phyloP scores from a whole-genome alignment of 805 yeast species.

The Myxozyma sirexii region DNA sequence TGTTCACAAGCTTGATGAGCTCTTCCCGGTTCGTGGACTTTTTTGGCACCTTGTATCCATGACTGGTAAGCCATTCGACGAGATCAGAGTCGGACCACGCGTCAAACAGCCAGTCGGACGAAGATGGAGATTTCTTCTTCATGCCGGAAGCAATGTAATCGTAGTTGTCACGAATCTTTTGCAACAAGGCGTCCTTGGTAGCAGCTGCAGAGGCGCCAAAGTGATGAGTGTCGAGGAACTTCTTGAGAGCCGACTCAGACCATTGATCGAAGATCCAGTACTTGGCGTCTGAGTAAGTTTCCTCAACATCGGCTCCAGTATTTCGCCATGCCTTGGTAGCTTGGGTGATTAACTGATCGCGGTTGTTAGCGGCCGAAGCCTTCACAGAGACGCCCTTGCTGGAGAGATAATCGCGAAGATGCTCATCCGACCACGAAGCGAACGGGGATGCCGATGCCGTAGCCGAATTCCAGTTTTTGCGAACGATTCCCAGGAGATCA shows the following conservation, averaged over 20 bases:
- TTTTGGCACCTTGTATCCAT: slow-evolving; percentile 30
- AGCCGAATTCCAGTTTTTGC: slow-evolving; percentile 27
- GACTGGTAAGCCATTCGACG: slow-evolving; percentile 27
- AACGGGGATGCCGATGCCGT: slow-evolving; percentile 21
- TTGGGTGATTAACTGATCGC: slow-evolving; percentile 27
- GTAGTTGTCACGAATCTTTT: slow-evolving; percentile 26
- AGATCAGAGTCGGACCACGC: slow-evolving; percentile 36
- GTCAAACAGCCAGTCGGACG: slow-evolving; percentile 35
- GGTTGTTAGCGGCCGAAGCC: slow-evolving; percentile 15
- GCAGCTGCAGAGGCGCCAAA: slow-evolving; percentile 14
- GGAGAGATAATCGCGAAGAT: slow-evolving; percentile 11
- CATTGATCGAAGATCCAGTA: slow-evolving; percentile 28
- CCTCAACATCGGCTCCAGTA: slow-evolving; percentile 13
- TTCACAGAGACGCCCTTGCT: slow-evolving; percentile 20
- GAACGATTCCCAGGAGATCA: slow-evolving; percentile 31
- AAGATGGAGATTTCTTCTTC: neutral
- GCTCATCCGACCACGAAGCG: slow-evolving; percentile 24
- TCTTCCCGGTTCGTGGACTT: slow-evolving; percentile 21
- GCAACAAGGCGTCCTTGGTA: slow-evolving; percentile 19
- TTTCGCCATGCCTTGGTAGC: slow-evolving; percentile 17
- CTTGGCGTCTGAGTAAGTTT: slow-evolving; percentile 11
- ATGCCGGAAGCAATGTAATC: slow-evolving; percentile 21
- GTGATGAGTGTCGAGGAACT: slow-evolving; percentile 22
- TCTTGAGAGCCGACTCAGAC: slow-evolving; percentile 26
- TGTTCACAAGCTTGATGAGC: slow-evolving; percentile 14